Evolutionary conservation across 2,329 filamentous ascomycete genomes (phyloP).

Genomic region (Sclerotinia spermophila): DNA sequence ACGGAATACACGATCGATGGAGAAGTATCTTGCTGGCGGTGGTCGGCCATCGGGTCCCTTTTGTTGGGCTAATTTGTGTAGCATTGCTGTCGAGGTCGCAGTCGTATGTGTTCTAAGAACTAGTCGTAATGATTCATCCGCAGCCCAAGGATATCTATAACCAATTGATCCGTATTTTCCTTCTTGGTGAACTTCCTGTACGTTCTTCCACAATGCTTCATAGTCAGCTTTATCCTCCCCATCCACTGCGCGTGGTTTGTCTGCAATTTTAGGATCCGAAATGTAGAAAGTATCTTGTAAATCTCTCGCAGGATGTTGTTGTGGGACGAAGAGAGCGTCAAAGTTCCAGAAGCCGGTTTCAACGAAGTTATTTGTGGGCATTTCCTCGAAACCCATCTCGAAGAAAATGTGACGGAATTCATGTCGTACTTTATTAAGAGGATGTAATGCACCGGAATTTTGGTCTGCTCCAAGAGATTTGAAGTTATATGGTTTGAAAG

Average conservation of each 20-base stretch:
- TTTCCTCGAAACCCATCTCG: slow-evolving; percentile 97
- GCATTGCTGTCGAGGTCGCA: slow-evolving; percentile 82
- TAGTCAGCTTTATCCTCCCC: slow-evolving; percentile 63
- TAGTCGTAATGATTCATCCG: slow-evolving; percentile 78
- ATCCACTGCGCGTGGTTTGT: slow-evolving; percentile 57
- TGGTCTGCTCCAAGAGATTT: slow-evolving; percentile 61
- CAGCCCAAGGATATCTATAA: slow-evolving; percentile 92
- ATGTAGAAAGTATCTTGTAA: slow-evolving; percentile 99
- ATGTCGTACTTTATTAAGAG: slow-evolving; percentile 88
- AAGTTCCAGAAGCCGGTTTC: slow-evolving; percentile 99
- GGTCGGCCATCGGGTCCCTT: slow-evolving; percentile 67
- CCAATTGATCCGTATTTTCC: slow-evolving; percentile 94
- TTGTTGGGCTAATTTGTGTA: slow-evolving; percentile 81
- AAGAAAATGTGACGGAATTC: slow-evolving; percentile 99
- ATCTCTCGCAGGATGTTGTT: slow-evolving; percentile 96
- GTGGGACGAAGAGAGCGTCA: slow-evolving; percentile 91
- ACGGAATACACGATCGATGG: slow-evolving; percentile 95
- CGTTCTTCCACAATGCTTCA: slow-evolving; percentile 82
- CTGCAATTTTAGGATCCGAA: slow-evolving; percentile 76
- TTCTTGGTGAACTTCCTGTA: slow-evolving; percentile 80
- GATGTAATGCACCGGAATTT: slow-evolving; percentile 58
- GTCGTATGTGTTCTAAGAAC: slow-evolving; percentile 97
- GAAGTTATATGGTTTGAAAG: slow-evolving; percentile 83
- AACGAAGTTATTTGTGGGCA: slow-evolving; percentile 90
- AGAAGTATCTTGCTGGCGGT: slow-evolving; percentile 86